Base-by-base conservation (phyloP, 2,329 filamentous ascomycete genomes). In the Gliomastix tumulicola region DNA sequence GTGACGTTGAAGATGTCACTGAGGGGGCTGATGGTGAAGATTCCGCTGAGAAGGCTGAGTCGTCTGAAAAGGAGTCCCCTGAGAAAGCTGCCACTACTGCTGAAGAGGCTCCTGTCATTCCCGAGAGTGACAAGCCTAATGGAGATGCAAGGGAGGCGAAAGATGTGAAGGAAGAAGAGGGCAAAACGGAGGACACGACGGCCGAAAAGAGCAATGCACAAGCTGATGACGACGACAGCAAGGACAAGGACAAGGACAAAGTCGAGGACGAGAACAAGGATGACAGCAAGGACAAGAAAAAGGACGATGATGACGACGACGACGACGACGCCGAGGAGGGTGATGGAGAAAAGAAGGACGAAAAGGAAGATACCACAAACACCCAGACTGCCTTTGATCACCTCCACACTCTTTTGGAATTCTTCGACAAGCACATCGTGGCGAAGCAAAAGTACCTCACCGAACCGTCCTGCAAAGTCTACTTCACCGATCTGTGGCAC, bases 401-500 rank as follows among this genome's bases (percentile, higher is more conserved):
- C 11, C 30, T 42, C 6, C 9, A 33, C 13, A 33, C 32, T 23
- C 34, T 42, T 11, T 21, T 42, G n/a, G 27, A 42, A 20, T 42
- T 42, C 15, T 33, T 42, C 22, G 34, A 42, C 13, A 17, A 13
- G 13, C 21, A 33, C 0, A 22, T 39, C 18, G 20, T 25, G n/a
- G 18, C 18, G 16, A 42, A 37, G 21, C 28, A 39, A 5, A 13
- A 34, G 8, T 34, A 36, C 17, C 18, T 39, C 23, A 25, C 9
- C n/a, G n/a, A n/a, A 9, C 23, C 16, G 17, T n/a, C 18, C 8
- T 32, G 27, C 16, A 38, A 21, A 9, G 31, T 37, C n/a, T 18
- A 21, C 16, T 57, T 53, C 35, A 28, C 37, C 5, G 51, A 58
- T 35, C n/a, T 57, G 1, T 54, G 52, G 49, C 42, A 49, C 21